phyloP scores from a whole-genome alignment of 257 asterid genomes.

The Nicotiana undulata region DNA sequence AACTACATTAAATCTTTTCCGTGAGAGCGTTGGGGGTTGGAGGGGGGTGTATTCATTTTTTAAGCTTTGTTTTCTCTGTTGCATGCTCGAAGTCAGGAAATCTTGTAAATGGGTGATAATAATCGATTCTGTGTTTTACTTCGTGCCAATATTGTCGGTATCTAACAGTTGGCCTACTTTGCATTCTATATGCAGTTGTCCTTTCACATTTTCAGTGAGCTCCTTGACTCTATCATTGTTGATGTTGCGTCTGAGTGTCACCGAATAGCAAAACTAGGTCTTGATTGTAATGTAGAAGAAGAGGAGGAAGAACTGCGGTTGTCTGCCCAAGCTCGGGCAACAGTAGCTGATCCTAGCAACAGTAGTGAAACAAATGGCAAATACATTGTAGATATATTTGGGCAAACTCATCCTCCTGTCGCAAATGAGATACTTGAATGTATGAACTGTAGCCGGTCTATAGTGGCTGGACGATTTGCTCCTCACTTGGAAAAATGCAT shows the following conservation, averaged over 20 bases:
- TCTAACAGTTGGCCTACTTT: constrained; percentile 1
- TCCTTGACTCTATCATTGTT: constrained; percentile 68
- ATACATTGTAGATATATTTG: constrained; percentile 82
- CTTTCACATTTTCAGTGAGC: constrained; percentile 47
- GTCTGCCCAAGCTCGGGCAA: constrained; percentile 78
- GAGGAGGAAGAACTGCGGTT: constrained; percentile 82
- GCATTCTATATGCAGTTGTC: constrained; percentile 44
- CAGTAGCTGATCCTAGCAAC: constrained; percentile 65
- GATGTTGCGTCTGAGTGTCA: constrained; percentile 98
- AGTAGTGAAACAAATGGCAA: constrained; percentile 73
- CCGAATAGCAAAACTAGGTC: constrained; percentile 78
- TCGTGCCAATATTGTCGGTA: neutral
- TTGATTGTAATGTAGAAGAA: constrained; percentile 71
- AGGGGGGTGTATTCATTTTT: neutral
- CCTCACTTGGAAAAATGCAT: constrained; percentile 99
- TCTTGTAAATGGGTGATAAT: neutral
- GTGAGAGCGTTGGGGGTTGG: neutral
- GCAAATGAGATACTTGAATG: constrained; percentile 81
- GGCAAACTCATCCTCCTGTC: constrained; percentile 86
- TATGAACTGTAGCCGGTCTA: constrained; percentile 83
- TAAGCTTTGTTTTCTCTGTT: neutral
- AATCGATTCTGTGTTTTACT: neutral
- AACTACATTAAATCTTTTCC: neutral
- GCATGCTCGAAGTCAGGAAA: neutral
- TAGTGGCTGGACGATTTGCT: constrained; percentile 87